Conservation (phyloP, 2,329 filamentous ascomycete genomes). For the Diplodia sapinea region DNA sequence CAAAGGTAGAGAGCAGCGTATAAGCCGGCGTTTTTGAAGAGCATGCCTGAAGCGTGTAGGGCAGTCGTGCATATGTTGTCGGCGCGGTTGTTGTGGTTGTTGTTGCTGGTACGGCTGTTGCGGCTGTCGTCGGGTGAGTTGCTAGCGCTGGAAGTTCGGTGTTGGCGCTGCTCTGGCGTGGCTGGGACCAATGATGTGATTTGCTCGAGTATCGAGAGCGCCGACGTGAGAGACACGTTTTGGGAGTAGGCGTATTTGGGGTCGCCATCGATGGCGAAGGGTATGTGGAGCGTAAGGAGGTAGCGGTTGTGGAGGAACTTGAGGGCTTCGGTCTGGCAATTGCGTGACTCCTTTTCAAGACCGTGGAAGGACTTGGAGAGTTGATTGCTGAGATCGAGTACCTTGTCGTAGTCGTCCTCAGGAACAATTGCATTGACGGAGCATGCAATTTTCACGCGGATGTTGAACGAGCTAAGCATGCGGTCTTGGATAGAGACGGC, state of each 20-base stretch:
- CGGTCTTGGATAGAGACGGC: slow-evolving; percentile 7
- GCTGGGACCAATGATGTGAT: background rate
- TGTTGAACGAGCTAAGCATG: slow-evolving; percentile 15
- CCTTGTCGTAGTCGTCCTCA: slow-evolving; percentile 22
- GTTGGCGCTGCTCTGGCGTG: background rate
- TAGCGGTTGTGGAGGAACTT: slow-evolving; percentile 18
- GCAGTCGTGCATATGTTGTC: slow-evolving; percentile 8
- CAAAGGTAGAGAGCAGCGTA: slow-evolving; percentile 27
- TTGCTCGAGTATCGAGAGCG: slow-evolving; percentile 19
- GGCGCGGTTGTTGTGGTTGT: background rate
- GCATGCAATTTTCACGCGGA: slow-evolving; percentile 9
- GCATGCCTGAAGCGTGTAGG: slow-evolving; percentile 9
- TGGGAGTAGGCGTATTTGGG: slow-evolving; percentile 22
- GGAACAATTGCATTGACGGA: slow-evolving; percentile 12
- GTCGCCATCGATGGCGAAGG: slow-evolving; percentile 7
- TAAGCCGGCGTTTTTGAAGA: slow-evolving; percentile 20
- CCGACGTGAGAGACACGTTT: slow-evolving; percentile 11
- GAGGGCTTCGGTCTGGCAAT: slow-evolving; percentile 8
- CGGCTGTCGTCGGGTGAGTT: background rate
- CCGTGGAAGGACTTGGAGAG: slow-evolving; percentile 4
- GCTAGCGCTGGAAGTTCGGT: background rate
- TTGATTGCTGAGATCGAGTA: slow-evolving; percentile 16
- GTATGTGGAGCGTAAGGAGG: slow-evolving; percentile 20
- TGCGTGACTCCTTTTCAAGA: background rate
- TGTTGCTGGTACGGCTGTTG: background rate